Conservation (phyloP, 2,329 filamentous ascomycete genomes). For the Hypoxylon sp. region DNA sequence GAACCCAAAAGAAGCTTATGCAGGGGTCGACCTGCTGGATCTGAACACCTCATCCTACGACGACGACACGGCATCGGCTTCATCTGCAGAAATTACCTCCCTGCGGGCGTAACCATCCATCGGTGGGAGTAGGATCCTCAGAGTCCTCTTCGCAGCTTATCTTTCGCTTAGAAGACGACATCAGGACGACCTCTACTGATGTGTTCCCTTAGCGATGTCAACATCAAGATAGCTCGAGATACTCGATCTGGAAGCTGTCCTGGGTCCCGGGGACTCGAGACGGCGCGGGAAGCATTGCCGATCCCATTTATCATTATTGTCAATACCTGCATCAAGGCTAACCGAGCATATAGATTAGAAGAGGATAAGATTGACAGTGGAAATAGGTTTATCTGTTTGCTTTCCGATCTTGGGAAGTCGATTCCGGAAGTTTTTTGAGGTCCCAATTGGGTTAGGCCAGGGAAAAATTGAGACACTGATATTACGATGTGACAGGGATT, state of each 20-base stretch:
- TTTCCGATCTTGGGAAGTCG: slow-evolving; percentile 35
- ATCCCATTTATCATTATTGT: slow-evolving; percentile 42
- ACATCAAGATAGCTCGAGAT: slow-evolving; percentile 13
- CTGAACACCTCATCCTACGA: slow-evolving; percentile 53
- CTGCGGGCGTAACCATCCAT: slow-evolving; percentile 22
- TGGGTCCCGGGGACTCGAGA: slow-evolving; percentile 17
- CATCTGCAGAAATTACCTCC: slow-evolving; percentile 19
- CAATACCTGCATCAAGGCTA: slow-evolving; percentile 33
- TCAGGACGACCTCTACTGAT: slow-evolving; percentile 20
- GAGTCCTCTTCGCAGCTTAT: slow-evolving; percentile 31
- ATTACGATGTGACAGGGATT: slow-evolving; percentile 42
- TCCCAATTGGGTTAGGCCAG: slow-evolving; percentile 38
- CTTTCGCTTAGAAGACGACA: slow-evolving; percentile 26
- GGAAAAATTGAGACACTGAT: slow-evolving; percentile 41
- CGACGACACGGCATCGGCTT: slow-evolving; percentile 29
- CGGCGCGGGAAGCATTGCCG: slow-evolving; percentile 33
- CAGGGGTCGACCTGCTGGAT: slow-evolving; percentile 35
- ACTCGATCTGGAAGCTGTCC: slow-evolving; percentile 29
- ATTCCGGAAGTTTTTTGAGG: slow-evolving; percentile 37
- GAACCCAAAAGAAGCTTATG: slow-evolving; percentile 34
- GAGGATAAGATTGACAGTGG: slow-evolving; percentile 35
- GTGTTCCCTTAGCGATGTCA: slow-evolving; percentile 29
- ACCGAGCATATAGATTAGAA: slow-evolving; percentile 32
- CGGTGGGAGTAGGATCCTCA: slow-evolving; percentile 32
- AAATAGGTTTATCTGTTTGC: slow-evolving; percentile 28